Evolutionary conservation across 2,329 filamentous ascomycete genomes (phyloP), one percentile per base, ranked within the genome.

Genomic region (Aspergillus pseudoterreus): DNA sequence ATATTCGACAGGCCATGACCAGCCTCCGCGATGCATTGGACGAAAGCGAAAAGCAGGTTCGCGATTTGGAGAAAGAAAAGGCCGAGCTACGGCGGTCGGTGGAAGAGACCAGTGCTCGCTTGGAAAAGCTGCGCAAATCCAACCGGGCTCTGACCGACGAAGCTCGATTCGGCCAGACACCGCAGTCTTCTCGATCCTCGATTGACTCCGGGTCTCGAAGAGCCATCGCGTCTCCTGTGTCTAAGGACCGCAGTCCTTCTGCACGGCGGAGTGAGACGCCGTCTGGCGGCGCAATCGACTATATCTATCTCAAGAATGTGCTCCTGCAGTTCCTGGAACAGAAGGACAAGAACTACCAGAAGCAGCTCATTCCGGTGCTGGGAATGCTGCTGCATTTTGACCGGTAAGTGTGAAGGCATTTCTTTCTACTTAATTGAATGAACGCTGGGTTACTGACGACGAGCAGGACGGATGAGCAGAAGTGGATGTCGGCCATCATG

Each of bases 31-130:
- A 89, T 52, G 85, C 91, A 0, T 78, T 99, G 1, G 92, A 97
- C 60, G 88, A 90, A 44, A 92, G 88, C 33, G 94, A 99, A 72
- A 85, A 82, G 65, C 89, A 95, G 70, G 84, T 88, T 0, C 82
- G 85, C 27, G 88, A 94, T n/a, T 78, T 88, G 4, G 92, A 96
- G 70, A 89, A 85, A 72, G 89, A 95, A 65, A 88, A 86, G 57
- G 75, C 78, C 0, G 91, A 96, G 54, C 74, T 95, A 46, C 82
- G 88, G 43, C 82, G 84, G 39, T 78, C 87, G 30, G 79, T 95
- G 2, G 90, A 96, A 60, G 92, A 96, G 58, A 83, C 85, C 24
- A 86, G 87, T 57, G 77, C 80, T 50, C 82, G 88, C 11, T 83
- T 92, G 55, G 92, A 96, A 66, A 92, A 90, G 74, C 71, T 92